Conservation (phyloP, 2,329 filamentous ascomycete species). For the Colletotrichum sp. region DNA sequence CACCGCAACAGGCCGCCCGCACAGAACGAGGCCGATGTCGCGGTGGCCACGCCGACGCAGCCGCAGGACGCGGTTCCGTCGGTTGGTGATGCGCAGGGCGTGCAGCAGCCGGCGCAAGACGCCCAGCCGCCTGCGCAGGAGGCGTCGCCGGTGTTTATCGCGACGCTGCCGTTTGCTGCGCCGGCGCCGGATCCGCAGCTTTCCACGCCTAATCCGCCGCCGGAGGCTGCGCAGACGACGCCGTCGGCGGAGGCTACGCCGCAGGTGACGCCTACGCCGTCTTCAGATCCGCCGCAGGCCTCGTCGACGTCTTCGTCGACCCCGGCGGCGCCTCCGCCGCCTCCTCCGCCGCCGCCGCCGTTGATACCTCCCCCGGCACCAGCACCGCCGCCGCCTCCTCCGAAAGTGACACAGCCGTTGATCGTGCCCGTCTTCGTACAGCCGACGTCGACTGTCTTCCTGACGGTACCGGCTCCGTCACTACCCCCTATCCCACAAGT, state of each 20-base stretch:
- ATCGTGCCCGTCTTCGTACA: neutral
- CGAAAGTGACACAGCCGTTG: neutral
- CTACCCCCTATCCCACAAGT: neutral
- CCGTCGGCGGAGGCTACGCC: neutral
- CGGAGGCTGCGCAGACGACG: neutral
- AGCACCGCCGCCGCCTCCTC: neutral
- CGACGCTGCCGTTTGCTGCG: slow-evolving; percentile 1
- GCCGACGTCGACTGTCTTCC: neutral
- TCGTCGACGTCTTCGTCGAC: neutral
- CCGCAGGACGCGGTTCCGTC: neutral
- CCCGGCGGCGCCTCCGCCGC: neutral
- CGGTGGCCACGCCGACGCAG: neutral
- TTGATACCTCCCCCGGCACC: neutral
- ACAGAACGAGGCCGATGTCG: neutral
- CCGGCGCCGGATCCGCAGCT: neutral
- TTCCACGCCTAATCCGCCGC: neutral
- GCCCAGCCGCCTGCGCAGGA: neutral
- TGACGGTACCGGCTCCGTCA: neutral
- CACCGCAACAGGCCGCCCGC: neutral
- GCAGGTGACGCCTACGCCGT: neutral
- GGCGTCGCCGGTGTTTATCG: neutral
- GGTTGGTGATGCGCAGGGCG: neutral
- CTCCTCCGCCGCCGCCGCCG: neutral
- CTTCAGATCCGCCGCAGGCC: neutral
- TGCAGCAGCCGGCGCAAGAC: neutral